Conservation (phyloP, 208 protist species). For the Tritrichomonas foetus region DNA sequence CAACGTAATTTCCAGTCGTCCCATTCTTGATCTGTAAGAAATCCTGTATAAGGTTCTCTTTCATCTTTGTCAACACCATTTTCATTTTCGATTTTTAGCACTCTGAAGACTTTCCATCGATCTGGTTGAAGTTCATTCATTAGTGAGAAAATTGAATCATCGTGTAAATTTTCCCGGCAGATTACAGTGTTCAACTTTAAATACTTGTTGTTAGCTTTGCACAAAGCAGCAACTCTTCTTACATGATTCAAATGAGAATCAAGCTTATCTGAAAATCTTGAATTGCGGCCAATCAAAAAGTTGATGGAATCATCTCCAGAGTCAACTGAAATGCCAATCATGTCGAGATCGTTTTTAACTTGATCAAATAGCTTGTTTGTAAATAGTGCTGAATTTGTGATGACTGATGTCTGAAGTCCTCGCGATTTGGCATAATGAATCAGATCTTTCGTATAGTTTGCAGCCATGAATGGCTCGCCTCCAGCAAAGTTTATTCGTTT, state of each 20-base stretch:
- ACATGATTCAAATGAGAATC: background rate
- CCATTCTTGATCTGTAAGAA: slow-evolving; percentile 11
- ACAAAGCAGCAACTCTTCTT: background rate
- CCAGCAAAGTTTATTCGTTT: slow-evolving; percentile 20
- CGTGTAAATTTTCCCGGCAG: background rate
- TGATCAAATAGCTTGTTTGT: background rate
- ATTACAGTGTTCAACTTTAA: slow-evolving; percentile 14
- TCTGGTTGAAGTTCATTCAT: slow-evolving; percentile 1
- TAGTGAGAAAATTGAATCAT: background rate
- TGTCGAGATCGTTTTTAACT: background rate
- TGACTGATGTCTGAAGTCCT: background rate
- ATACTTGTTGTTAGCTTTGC: background rate
- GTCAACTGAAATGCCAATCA: slow-evolving; percentile 10
- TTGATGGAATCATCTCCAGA: slow-evolving; percentile 7
- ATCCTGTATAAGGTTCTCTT: background rate
- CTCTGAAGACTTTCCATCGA: slow-evolving; percentile 39
- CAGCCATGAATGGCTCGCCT: background rate
- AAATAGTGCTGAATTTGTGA: background rate
- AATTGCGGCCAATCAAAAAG: background rate
- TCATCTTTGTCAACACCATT: slow-evolving; percentile 3
- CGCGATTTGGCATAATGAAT: background rate
- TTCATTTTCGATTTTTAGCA: slow-evolving; percentile 29
- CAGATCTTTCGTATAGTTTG: background rate
- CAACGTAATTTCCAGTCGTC: background rate
- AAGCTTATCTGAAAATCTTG: background rate